Evolutionary conservation across 78 protist species (phyloP).

Genomic region (Capsaspora owczarzaki): DNA sequence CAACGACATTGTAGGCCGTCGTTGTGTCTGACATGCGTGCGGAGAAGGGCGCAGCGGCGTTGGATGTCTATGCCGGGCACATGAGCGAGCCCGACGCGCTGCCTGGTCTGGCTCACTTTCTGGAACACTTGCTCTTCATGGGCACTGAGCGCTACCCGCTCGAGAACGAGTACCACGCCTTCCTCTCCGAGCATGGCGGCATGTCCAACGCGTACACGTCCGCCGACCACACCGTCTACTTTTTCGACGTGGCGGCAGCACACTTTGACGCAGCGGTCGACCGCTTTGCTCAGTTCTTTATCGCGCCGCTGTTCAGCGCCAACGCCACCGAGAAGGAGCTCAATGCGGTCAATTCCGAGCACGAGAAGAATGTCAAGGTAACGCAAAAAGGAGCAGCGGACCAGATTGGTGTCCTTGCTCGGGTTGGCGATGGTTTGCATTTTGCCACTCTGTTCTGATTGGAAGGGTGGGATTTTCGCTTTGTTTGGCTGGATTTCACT

Average conservation of each 20-base stretch:
- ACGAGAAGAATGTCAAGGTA: slow-evolving; percentile 36
- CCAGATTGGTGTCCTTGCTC: too few relatives aligned
- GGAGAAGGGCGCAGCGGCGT: slow-evolving; percentile 26
- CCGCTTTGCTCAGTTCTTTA: slow-evolving; percentile 43
- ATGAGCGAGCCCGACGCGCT: slow-evolving; percentile 40
- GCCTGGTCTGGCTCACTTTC: slow-evolving; percentile 71
- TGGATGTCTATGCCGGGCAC: slow-evolving; percentile 28
- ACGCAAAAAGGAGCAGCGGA: too few relatives aligned
- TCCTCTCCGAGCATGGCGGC: slow-evolving; percentile 62
- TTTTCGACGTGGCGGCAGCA: slow-evolving; percentile 16
- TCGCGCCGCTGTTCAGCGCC: slow-evolving; percentile 54
- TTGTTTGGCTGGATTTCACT: too few relatives aligned
- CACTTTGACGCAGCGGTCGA: slow-evolving; percentile 18
- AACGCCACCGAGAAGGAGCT: slow-evolving; percentile 49
- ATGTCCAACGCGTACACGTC: slow-evolving; percentile 65
- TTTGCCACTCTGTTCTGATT: too few relatives aligned
- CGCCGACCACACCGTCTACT: slow-evolving; percentile 40
- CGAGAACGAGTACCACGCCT: slow-evolving; percentile 44
- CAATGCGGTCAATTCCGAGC: slow-evolving; percentile 44
- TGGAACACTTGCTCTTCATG: slow-evolving; percentile 59
- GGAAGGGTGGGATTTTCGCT: too few relatives aligned
- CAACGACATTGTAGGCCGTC: neutral
- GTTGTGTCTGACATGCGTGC: slow-evolving; percentile 12
- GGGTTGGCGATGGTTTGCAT: too few relatives aligned
- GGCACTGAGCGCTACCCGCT: slow-evolving; percentile 47